These are phyloP conservation scores for Globisporangium spinosum DNA, from an alignment of 352 stramenopile species.

Conservation along the genomic window DNA sequence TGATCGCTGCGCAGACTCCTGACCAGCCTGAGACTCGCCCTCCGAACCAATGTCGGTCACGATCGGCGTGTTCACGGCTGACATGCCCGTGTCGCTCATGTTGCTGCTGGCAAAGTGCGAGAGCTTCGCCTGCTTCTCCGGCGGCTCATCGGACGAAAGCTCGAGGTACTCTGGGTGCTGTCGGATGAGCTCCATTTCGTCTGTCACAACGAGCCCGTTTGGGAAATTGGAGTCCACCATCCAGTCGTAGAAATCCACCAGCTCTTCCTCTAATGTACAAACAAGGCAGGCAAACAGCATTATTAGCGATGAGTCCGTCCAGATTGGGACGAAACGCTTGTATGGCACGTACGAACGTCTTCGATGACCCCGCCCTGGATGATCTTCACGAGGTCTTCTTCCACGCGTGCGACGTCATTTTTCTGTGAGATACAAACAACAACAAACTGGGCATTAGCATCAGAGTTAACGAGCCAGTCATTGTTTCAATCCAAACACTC, in stretches of 20 bases:
- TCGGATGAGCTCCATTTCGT: conserved; percentile 82
- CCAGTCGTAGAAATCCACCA: conserved; percentile 87
- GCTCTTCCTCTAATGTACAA: conserved; percentile 54
- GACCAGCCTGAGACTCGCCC: conserved; percentile 51
- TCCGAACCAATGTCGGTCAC: conserved; percentile 68
- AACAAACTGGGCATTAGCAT: background rate
- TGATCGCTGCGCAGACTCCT: conserved; percentile 62
- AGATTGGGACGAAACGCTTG: background rate
- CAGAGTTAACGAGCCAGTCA: background rate
- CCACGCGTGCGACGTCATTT: conserved; percentile 74
- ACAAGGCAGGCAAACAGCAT: background rate
- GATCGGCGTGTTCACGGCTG: conserved; percentile 65
- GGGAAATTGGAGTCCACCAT: conserved; percentile 78
- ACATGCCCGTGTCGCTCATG: conserved; percentile 34
- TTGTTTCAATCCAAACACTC: conserved; percentile 10
- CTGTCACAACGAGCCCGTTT: conserved; percentile 62
- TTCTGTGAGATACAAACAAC: conserved; percentile 37
- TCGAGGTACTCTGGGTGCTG: conserved; percentile 79
- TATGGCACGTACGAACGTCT: conserved; percentile 56
- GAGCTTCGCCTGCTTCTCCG: conserved; percentile 37
- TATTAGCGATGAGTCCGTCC: background rate
- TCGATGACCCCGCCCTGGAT: conserved; percentile 68
- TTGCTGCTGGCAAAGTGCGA: conserved; percentile 16
- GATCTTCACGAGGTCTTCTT: conserved; percentile 83
- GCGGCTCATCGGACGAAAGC: conserved; percentile 37